These are phyloP conservation scores for Athelia psychrophila DNA, from an alignment of 1,284 basidiomycete genomes.

Conservation along the genomic window DNA sequence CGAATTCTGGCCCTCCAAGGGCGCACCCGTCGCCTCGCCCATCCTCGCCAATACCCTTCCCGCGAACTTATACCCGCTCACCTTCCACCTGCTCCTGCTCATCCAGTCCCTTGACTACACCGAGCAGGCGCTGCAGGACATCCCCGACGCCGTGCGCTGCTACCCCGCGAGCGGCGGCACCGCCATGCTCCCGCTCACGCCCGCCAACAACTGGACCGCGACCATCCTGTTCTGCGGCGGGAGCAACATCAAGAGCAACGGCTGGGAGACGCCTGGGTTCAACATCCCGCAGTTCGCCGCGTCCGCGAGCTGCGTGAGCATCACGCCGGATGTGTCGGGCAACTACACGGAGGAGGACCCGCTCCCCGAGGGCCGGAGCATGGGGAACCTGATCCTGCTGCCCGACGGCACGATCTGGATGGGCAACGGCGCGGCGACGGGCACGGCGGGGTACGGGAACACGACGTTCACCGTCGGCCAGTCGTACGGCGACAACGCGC, in stretches of 20 bases:
- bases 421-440: slow-evolving; percentile 65
- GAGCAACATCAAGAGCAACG: slow-evolving; percentile 54
- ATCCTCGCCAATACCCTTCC: slow-evolving; percentile 56
- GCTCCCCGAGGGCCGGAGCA: slow-evolving; percentile 68
- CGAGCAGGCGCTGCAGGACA: slow-evolving; percentile 60
- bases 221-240: slow-evolving; percentile 90
- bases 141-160: slow-evolving; percentile 65
- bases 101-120: slow-evolving; percentile 72
- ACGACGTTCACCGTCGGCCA: slow-evolving; percentile 43
- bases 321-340: slow-evolving; percentile 54
- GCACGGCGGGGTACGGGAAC: slow-evolving; percentile 61
- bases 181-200: slow-evolving; percentile 85
- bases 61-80: slow-evolving; percentile 61
- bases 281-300: slow-evolving; percentile 46
- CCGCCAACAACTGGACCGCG: slow-evolving; percentile 83
- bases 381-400: slow-evolving; percentile 76
- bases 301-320: slow-evolving; percentile 54
- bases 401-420: slow-evolving; percentile 71
- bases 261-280: slow-evolving; percentile 47
- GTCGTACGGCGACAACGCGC: slow-evolving; percentile 54
- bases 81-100: slow-evolving; percentile 55
- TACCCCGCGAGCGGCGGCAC: slow-evolving; percentile 77
- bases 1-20: slow-evolving; percentile 72
- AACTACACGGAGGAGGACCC: slow-evolving; percentile 62
- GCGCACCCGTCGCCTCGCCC: slow-evolving; percentile 42